Evolutionary conservation across 2,329 filamentous ascomycete genomes (phyloP).

Genomic region (Phaeomoniella chlamydospora): DNA sequence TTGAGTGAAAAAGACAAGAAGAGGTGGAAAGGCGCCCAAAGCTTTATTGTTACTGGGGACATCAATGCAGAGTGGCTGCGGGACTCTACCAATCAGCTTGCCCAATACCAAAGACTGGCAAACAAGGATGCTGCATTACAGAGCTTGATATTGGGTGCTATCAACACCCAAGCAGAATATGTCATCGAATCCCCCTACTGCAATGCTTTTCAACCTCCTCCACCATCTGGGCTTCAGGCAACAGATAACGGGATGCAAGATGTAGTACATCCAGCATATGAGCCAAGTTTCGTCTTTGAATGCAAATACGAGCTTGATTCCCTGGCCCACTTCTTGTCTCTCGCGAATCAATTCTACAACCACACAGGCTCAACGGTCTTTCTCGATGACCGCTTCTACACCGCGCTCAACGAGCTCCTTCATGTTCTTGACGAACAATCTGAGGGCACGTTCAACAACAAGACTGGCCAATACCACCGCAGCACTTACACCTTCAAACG

Average conservation of each 20-base stretch:
- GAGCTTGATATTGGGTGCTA: slow-evolving; percentile 74
- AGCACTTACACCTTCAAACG: slow-evolving; percentile 86
- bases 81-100: slow-evolving; percentile 80
- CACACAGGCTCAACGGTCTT: slow-evolving; percentile 67
- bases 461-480: slow-evolving; percentile 46
- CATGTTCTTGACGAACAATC: slow-evolving; percentile 65
- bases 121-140: slow-evolving; percentile 67
- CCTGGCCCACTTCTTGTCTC: slow-evolving; percentile 73
- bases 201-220: slow-evolving; percentile 93
- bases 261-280: slow-evolving; percentile 71
- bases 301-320: slow-evolving; percentile 99
- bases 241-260: slow-evolving; percentile 73
- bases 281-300: slow-evolving; percentile 77
- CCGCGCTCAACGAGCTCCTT: slow-evolving; percentile 61
- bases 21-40: slow-evolving; percentile 72
- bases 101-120: slow-evolving; percentile 75
- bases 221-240: slow-evolving; percentile 58
- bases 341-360: slow-evolving; percentile 76
- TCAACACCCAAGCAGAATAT: slow-evolving; percentile 91
- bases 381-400: slow-evolving; percentile 62
- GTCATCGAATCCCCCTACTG: slow-evolving; percentile 93
- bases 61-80: slow-evolving; percentile 89
- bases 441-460: slow-evolving; percentile 60
- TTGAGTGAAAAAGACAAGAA: slow-evolving; percentile 34
- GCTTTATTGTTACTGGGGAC: slow-evolving; percentile 85